phyloP scores from a whole-genome alignment of 2,329 filamentous ascomycete species.

The Penicillium sp. region DNA sequence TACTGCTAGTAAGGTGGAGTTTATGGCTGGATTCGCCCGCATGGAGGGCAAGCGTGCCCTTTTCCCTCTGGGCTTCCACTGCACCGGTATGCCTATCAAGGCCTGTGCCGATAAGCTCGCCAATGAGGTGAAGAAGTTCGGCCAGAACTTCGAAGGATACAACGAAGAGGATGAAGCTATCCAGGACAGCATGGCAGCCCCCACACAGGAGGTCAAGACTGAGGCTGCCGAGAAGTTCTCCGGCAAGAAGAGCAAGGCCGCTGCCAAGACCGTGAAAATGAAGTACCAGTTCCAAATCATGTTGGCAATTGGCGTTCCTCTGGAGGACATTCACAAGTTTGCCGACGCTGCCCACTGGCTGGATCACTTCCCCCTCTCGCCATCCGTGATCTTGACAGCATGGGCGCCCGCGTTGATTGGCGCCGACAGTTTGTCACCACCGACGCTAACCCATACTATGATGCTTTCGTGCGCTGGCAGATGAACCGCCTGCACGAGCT shows the following conservation, averaged over 20 bases:
- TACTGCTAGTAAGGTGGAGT: slow-evolving; percentile 89
- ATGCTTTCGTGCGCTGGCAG: slow-evolving; percentile 94
- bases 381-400: slow-evolving; percentile 71
- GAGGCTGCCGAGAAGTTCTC: slow-evolving; percentile 83
- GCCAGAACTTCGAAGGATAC: slow-evolving; percentile 78
- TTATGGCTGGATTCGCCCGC: slow-evolving; percentile 77
- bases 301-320: slow-evolving; percentile 82
- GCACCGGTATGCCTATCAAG: slow-evolving; percentile 97
- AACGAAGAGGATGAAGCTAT: slow-evolving; percentile 59
- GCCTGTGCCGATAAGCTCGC: slow-evolving; percentile 93
- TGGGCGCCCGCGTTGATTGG: slow-evolving; percentile 91
- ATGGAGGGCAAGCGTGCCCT: slow-evolving; percentile 87
- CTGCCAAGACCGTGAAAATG: slow-evolving; percentile 83
- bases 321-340: slow-evolving; percentile 88
- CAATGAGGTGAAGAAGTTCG: slow-evolving; percentile 85
- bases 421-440: slow-evolving; percentile 89
- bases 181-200: slow-evolving; percentile 54
- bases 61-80: slow-evolving; percentile 93
- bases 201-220: slow-evolving; percentile 66
- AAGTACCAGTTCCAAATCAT: slow-evolving; percentile 98
- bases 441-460: slow-evolving; percentile 94
- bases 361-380: slow-evolving; percentile 81
- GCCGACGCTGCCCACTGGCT: slow-evolving; percentile 92
- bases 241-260: slow-evolving; percentile 88
- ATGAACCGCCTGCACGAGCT: slow-evolving; percentile 89